These are phyloP conservation scores for Echites panduratus DNA, from an alignment of 257 asterid species.

Conservation along the genomic window DNA sequence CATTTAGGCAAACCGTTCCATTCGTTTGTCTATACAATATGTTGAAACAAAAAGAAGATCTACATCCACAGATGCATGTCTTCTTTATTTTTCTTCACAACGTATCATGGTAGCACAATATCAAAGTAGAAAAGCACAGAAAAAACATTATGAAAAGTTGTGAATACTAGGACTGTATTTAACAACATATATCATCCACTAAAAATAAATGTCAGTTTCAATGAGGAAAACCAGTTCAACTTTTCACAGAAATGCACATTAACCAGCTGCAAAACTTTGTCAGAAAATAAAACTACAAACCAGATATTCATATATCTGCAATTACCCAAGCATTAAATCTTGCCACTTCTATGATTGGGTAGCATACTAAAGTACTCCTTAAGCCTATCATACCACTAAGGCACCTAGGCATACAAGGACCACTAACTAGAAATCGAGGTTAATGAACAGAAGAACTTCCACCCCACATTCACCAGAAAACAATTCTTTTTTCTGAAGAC, in stretches of 20 bases:
- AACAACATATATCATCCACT: neutral
- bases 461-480: neutral
- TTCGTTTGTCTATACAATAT: neutral
- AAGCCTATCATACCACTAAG: neutral
- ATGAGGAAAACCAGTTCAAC: no score
- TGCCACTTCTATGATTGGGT: neutral
- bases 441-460: neutral
- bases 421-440: neutral
- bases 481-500: neutral
- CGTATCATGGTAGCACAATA: neutral
- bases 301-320: neutral
- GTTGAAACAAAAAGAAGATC: neutral
- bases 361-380: neutral
- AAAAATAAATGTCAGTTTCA: no score
- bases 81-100: neutral
- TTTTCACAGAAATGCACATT: neutral
- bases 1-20: neutral
- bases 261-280: neutral
- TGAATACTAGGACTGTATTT: neutral
- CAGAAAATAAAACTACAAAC: neutral
- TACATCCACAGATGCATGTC: neutral
- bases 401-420: neutral
- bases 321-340: neutral
- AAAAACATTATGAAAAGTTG: neutral
- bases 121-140: neutral